phyloP scores from a whole-genome alignment of 768 basidiomycete genomes.

The Mycena polygramma region DNA sequence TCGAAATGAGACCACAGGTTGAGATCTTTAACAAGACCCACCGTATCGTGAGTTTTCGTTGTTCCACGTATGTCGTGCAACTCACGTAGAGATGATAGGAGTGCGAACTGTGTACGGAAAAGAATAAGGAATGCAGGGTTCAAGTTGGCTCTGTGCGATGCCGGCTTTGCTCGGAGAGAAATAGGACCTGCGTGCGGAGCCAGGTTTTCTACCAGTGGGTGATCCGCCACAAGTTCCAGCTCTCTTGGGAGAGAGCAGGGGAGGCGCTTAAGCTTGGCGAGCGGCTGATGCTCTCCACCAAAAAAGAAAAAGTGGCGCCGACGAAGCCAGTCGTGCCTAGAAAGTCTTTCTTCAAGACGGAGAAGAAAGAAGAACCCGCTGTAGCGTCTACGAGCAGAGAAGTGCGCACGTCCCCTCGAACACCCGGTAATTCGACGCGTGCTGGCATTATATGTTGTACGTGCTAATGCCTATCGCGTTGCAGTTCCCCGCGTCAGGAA shows the following conservation, averaged over 20 bases:
- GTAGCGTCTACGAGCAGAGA: background rate
- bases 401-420: constrained; percentile 22
- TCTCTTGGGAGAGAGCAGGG: constrained; percentile 24
- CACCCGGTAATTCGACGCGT: constrained; percentile 15
- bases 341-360: background rate
- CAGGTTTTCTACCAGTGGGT: constrained; percentile 11
- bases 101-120: background rate
- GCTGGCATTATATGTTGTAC: background rate
- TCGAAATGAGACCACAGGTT: background rate
- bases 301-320: background rate
- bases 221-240: constrained; percentile 21
- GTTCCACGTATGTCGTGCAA: no score
- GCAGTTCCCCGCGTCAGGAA: constrained; percentile 25
- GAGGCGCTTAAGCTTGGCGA: constrained; percentile 9
- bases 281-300: background rate
- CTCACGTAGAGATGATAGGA: constrained; percentile 5
- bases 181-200: background rate
- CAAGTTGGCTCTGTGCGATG: background rate
- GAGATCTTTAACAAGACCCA: constrained; percentile 17
- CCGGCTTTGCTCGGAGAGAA: background rate
- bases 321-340: background rate
- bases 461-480: background rate
- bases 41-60: constrained; percentile 9
- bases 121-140: constrained; percentile 13
- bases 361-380: background rate